Conservation (phyloP, 495 filamentous ascomycete genomes). For the Aspergillus homomorphus region DNA sequence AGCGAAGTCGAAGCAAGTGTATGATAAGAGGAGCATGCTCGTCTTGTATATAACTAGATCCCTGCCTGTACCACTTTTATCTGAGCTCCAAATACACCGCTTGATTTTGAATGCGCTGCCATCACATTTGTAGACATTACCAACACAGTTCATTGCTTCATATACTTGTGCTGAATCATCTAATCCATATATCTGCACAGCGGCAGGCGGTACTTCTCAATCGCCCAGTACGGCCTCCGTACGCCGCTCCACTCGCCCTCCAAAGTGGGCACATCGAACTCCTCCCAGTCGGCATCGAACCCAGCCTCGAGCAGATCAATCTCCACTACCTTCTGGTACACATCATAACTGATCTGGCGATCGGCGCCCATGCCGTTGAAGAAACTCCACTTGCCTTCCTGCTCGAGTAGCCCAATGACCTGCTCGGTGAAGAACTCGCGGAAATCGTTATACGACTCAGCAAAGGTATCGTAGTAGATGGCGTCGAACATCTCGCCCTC, state of each 20-base stretch:
- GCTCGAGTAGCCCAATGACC: constrained; percentile 72
- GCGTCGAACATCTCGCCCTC: constrained; percentile 75
- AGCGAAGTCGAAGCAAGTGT: neutral
- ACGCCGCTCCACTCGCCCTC: constrained; percentile 82
- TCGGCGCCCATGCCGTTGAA: constrained; percentile 97
- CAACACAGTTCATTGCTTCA: neutral
- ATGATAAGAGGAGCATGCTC: neutral
- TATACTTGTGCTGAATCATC: constrained; percentile 6
- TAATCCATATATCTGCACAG: constrained; percentile 60
- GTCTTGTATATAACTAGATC: neutral
- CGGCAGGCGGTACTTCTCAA: constrained; percentile 71
- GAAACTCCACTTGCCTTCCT: constrained; percentile 77
- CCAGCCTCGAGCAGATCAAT: constrained; percentile 90
- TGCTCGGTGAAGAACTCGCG: constrained; percentile 85
- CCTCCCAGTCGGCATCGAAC: constrained; percentile 83
- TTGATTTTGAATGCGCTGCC: neutral
- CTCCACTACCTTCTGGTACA: constrained; percentile 89
- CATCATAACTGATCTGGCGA: constrained; percentile 88
- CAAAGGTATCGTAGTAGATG: constrained; percentile 98
- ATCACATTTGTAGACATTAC: neutral
- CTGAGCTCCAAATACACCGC: neutral
- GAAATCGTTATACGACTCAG: constrained; percentile 83
- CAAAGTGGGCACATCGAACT: constrained; percentile 64
- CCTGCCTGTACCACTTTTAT: neutral
- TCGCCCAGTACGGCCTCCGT: constrained; percentile 79